These are phyloP conservation scores for Podaxis sp. DNA, from an alignment of 768 basidiomycete genomes.

Conservation along the genomic window DNA sequence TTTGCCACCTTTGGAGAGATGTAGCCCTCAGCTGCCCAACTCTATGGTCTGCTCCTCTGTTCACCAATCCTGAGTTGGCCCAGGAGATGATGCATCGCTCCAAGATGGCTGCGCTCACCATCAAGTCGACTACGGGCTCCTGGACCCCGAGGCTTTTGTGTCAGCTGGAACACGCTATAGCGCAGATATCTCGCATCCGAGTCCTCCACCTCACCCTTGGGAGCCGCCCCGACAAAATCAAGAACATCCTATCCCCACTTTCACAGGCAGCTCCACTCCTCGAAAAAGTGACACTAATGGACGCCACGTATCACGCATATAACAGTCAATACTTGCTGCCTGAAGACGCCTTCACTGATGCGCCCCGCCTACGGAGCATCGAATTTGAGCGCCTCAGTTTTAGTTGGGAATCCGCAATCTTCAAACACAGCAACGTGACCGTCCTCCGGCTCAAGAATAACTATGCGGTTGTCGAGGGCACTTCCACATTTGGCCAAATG, in stretches of 20 bases:
- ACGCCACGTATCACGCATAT: not conserved
- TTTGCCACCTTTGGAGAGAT: conserved; percentile 44
- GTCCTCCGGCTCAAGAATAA: not conserved
- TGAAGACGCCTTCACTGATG: conserved; percentile 2
- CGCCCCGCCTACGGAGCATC: conserved; percentile 3
- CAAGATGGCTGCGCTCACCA: conserved; percentile 35
- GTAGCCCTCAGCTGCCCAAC: conserved; percentile 39
- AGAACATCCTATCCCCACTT: not conserved
- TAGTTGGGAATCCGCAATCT: conserved; percentile 5
- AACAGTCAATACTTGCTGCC: not conserved
- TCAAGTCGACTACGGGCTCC: conserved; percentile 24
- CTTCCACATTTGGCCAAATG: conserved; percentile 4
- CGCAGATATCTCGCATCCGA: conserved; percentile 32
- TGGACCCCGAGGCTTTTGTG: conserved; percentile 23
- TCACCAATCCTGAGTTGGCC: conserved; percentile 34
- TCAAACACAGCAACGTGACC: conserved; percentile 10
- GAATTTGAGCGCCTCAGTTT: conserved; percentile 6
- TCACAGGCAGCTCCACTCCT: conserved; percentile 5
- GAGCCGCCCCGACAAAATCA: not conserved
- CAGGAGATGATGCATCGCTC: conserved; percentile 46
- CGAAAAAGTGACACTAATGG: not conserved
- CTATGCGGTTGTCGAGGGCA: not conserved
- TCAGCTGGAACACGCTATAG: conserved; percentile 20
- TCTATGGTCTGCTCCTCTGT: conserved; percentile 40
- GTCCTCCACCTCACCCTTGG: conserved; percentile 30